phyloP scores from a whole-genome alignment of 2,329 filamentous ascomycete genomes.

The Pyrenophora teres region DNA sequence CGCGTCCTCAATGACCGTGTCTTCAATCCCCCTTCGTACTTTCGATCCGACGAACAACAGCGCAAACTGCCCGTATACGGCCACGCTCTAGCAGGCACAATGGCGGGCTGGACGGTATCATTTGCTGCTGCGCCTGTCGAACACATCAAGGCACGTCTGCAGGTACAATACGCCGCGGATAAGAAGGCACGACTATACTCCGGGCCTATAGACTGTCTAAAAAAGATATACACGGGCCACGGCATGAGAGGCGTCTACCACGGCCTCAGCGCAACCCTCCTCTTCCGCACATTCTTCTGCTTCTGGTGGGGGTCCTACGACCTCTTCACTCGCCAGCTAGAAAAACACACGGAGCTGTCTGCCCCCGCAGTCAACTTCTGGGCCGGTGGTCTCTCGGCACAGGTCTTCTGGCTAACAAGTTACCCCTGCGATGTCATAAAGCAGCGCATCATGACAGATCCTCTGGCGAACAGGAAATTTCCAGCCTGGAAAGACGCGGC shows the following conservation, averaged over 20 bases:
- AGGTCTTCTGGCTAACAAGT: slow-evolving; percentile 91
- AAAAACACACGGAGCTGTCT: slow-evolving; percentile 69
- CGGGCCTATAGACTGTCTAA: slow-evolving; percentile 82
- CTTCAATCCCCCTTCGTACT: slow-evolving; percentile 65
- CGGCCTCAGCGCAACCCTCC: slow-evolving; percentile 79
- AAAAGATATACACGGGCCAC: slow-evolving; percentile 64
- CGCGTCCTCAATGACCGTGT: slow-evolving; percentile 79
- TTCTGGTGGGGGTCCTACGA: slow-evolving; percentile 99
- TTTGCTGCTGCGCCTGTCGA: slow-evolving; percentile 94
- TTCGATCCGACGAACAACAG: slow-evolving; percentile 45
- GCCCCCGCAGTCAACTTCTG: slow-evolving; percentile 91
- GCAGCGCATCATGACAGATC: slow-evolving; percentile 96
- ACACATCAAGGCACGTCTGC: slow-evolving; percentile 90
- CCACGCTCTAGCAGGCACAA: slow-evolving; percentile 83
- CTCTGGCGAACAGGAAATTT: slow-evolving; percentile 71
- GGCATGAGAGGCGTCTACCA: slow-evolving; percentile 83
- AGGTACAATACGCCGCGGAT: slow-evolving; percentile 86
- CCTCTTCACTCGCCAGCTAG: slow-evolving; percentile 71
- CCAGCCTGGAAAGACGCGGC: slow-evolving; percentile 80
- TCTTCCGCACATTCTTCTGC: slow-evolving; percentile 95
- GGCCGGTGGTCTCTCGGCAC: slow-evolving; percentile 90
- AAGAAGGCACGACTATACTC: slow-evolving; percentile 80
- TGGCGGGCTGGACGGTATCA: slow-evolving; percentile 87
- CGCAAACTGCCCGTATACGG: slow-evolving; percentile 72
- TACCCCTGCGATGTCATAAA: slow-evolving; percentile 95